phyloP scores from a whole-genome alignment of 176 grass and related monocot genomes.

The Zoysia pacifica region DNA sequence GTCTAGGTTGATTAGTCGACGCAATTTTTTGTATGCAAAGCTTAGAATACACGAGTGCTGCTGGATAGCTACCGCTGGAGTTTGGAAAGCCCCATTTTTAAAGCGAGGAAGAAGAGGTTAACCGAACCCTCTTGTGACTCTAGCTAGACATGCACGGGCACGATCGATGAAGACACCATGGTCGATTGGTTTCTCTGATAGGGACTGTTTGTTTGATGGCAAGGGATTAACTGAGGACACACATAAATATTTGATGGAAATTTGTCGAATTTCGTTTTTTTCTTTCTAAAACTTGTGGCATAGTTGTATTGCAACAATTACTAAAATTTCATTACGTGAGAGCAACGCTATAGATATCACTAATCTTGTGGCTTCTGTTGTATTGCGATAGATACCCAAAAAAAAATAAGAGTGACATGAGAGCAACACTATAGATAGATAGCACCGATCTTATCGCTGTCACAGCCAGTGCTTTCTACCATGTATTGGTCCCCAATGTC shows the following conservation, averaged over 20 bases:
- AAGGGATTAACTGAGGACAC: neutral
- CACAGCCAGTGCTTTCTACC: neutral
- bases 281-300: no score
- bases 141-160: constrained; percentile 14
- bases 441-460: neutral
- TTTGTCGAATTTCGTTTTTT: no score
- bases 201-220: neutral
- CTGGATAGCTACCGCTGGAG: neutral
- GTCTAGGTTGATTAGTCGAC: neutral
- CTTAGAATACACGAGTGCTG: neutral
- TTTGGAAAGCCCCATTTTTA: neutral
- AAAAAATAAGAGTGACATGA: neutral
- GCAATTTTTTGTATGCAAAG: constrained; percentile 6
- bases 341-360: no score
- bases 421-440: neutral
- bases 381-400: neutral
- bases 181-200: neutral
- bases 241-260: neutral
- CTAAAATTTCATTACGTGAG: no score
- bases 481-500: neutral
- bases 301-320: no score
- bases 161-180: neutral
- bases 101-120: neutral
- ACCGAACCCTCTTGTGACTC: neutral
- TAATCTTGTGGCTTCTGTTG: neutral